These are phyloP conservation scores for Glutinoglossum americanum DNA, from an alignment of 495 filamentous ascomycete species.

Conservation along the genomic window DNA sequence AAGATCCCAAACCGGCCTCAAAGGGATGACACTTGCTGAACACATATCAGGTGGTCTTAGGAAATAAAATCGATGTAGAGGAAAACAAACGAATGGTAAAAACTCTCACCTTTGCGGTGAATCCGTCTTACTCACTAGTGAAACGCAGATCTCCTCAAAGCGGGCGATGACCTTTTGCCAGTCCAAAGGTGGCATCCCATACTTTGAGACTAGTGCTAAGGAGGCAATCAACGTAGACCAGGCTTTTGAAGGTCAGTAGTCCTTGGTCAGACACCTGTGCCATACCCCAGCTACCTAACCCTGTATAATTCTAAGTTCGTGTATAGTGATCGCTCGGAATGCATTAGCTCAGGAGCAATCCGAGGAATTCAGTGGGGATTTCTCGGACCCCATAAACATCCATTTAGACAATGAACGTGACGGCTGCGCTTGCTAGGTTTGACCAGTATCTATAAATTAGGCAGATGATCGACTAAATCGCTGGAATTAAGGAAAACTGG, in stretches of 20 bases:
- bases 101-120: neutral
- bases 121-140: conserved; percentile 4
- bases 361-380: conserved; percentile 80
- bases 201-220: conserved; percentile 98
- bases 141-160: conserved; percentile 61
- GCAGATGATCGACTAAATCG: neutral
- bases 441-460: neutral
- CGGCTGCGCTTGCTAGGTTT: conserved; percentile 62
- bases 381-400: conserved; percentile 93
- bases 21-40: neutral
- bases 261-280: neutral
- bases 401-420: conserved; percentile 78
- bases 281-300: neutral
- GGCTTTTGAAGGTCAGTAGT: conserved; percentile 70
- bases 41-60: conserved; percentile 51
- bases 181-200: conserved; percentile 89
- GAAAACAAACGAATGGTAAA: conserved; percentile 82
- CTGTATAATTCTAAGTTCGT: neutral
- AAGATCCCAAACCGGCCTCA: conserved; percentile 19
- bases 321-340: conserved; percentile 80
- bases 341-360: conserved; percentile 92
- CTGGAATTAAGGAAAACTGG: neutral
- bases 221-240: conserved; percentile 97
- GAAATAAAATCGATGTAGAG: conserved; percentile 98
- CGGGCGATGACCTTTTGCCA: conserved; percentile 93